Conservation (phyloP, 2,329 filamentous ascomycete genomes). For the Verticillium alfalfae region DNA sequence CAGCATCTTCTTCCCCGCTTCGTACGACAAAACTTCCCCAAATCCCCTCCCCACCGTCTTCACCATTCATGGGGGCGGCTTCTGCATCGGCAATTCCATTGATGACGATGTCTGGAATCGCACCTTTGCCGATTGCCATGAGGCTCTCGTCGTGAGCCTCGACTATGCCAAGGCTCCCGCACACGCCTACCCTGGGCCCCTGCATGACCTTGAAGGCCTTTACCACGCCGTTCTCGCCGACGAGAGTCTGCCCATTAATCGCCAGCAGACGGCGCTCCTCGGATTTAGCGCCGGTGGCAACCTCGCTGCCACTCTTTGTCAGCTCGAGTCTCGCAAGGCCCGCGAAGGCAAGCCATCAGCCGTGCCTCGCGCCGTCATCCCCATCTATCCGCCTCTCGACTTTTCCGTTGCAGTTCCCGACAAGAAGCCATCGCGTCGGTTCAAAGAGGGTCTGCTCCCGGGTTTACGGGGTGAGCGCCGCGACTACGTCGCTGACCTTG, state of each 20-base stretch:
- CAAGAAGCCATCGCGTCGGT: constrained; percentile 17
- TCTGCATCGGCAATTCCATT: constrained; percentile 33
- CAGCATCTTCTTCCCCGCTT: constrained; percentile 33
- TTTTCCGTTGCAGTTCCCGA: constrained; percentile 18
- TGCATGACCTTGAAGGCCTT: constrained; percentile 39
- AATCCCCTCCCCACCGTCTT: constrained; percentile 35
- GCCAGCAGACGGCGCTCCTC: constrained; percentile 29
- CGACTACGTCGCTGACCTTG: constrained; percentile 13
- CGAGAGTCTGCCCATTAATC: constrained; percentile 37
- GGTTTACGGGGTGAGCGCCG: constrained; percentile 11
- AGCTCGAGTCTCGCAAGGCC: constrained; percentile 20
- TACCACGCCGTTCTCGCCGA: constrained; percentile 35
- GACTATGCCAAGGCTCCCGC: constrained; percentile 43
- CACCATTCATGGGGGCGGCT: constrained; percentile 47
- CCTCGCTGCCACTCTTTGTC: constrained; percentile 33
- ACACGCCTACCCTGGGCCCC: constrained; percentile 34
- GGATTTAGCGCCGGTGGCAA: constrained; percentile 50
- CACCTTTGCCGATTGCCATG: constrained; percentile 30
- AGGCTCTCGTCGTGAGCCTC: constrained; percentile 38
- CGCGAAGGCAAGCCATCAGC: background rate
- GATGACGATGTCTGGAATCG: constrained; percentile 42
- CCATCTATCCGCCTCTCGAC: constrained; percentile 35
- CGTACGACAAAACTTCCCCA: constrained; percentile 21
- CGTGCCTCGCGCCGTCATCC: constrained; percentile 23
- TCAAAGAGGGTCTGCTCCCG: constrained; percentile 11